Evolutionary conservation across 225 moss, liverwort and hornwort genomes (phyloP).

Genomic region (Marchantia polymorpha): DNA sequence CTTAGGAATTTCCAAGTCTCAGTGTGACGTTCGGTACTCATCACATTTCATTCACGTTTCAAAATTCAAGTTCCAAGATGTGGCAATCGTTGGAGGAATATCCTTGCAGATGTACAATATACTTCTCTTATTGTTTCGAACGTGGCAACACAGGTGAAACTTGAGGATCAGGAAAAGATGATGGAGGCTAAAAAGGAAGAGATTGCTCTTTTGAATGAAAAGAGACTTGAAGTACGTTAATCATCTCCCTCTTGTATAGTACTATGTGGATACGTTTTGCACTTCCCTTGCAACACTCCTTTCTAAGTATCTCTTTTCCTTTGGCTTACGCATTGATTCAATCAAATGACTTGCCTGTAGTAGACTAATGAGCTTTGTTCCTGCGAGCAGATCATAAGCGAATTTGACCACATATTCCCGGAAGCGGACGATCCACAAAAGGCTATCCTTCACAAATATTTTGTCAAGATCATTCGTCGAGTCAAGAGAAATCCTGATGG

Average conservation of each 20-base stretch:
- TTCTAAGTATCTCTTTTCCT: neutral
- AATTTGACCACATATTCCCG: conserved; percentile 63
- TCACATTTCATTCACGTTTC: neutral
- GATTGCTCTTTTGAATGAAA: conserved; percentile 46
- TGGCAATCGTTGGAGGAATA: neutral
- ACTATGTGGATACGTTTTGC: neutral
- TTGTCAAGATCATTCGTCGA: conserved; percentile 70
- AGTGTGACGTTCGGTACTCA: neutral
- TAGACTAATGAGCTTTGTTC: neutral
- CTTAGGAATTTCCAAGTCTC: neutral
- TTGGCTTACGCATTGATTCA: neutral
- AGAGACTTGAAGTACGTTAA: conserved; percentile 52
- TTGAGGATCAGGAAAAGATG: conserved; percentile 60
- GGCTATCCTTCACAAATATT: conserved; percentile 62
- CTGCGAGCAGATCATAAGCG: conserved; percentile 50
- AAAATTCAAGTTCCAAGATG: neutral
- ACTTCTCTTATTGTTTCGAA: neutral
- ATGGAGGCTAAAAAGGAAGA: conserved; percentile 61
- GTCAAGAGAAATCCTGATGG: conserved; percentile 67
- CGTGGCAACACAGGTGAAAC: conserved; percentile 46
- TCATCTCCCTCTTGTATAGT: neutral
- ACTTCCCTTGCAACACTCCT: neutral
- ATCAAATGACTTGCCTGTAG: too few species aligned
- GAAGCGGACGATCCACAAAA: conserved; percentile 69
- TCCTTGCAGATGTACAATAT: neutral